A percentile compares a stretch with the other conserved stretches of the same genome.
These are phyloP conservation scores for Sarocladiaceae sp. DNA, from an alignment of 2,329 filamentous ascomycete species.

Conservation along the genomic window DNA sequence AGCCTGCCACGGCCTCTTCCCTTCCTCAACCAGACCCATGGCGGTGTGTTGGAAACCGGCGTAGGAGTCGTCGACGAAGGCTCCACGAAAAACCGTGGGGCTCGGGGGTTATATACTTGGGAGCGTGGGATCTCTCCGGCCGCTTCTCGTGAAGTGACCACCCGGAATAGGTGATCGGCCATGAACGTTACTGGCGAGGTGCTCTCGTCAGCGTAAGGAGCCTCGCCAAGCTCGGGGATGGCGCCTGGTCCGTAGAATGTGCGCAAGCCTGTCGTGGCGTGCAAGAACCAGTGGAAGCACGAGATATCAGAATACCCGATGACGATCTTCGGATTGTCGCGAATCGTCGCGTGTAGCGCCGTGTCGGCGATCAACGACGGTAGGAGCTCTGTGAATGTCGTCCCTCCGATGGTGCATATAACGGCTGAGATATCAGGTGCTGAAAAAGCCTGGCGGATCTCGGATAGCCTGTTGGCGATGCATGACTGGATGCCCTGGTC, in stretches of 20 bases:
- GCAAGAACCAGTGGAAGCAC: constrained; percentile 34
- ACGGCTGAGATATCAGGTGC: constrained; percentile 29
- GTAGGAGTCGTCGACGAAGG: constrained; percentile 19
- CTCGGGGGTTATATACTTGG: constrained; percentile 21
- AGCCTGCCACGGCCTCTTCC: constrained; percentile 34
- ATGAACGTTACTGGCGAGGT: constrained; percentile 23
- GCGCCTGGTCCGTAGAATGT: constrained; percentile 37
- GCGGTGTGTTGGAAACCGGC: constrained; percentile 20
- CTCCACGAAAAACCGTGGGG: constrained; percentile 16
- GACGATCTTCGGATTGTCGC: constrained; percentile 32
- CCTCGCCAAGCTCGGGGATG: constrained; percentile 31
- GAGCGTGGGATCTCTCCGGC: constrained; percentile 27
- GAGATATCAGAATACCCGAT: constrained; percentile 37
- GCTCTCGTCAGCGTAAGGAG: constrained; percentile 16
- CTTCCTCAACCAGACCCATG: constrained; percentile 30
- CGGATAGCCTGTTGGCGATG: constrained; percentile 29
- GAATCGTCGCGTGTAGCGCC: constrained; percentile 25
- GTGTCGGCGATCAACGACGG: constrained; percentile 29
- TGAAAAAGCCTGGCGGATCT: constrained; percentile 31
- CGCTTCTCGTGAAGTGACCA: constrained; percentile 19
- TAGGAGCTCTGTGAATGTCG: constrained; percentile 32
- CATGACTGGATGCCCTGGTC: constrained; percentile 24
- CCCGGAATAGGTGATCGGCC: constrained; percentile 24
- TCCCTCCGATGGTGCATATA: constrained; percentile 33
- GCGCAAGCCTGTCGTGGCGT: constrained; percentile 29